Percentiles rank a stretch among this genome's conserved stretches.
Conservation (phyloP, 2,329 filamentous ascomycete genomes). For the Arachnopeziza araneosa region DNA sequence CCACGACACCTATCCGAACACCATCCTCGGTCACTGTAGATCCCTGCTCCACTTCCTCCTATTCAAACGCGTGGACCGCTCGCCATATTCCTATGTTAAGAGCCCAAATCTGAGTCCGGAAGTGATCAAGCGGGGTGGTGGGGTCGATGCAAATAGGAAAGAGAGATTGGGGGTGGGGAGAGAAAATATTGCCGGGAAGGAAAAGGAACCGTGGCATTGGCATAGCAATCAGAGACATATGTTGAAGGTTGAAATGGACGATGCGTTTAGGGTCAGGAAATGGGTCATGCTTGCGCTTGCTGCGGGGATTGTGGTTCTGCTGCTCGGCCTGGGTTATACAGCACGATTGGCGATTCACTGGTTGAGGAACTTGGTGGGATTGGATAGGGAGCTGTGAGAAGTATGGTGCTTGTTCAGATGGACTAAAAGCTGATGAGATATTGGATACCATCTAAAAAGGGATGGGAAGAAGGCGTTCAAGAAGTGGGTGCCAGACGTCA, state of each 20-base stretch:
- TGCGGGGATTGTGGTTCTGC: not conserved
- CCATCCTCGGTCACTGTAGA: conserved; percentile 7
- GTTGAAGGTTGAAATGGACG: conserved; percentile 29
- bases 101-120: conserved; percentile 7
- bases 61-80: conserved; percentile 9
- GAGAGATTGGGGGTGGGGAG: not conserved
- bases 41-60: conserved; percentile 18
- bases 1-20: not conserved
- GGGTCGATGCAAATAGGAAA: not conserved
- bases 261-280: conserved; percentile 28
- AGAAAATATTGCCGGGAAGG: too few species aligned
- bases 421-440: too few species aligned
- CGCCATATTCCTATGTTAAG: conserved; percentile 25
- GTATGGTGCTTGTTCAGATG: too few species aligned
- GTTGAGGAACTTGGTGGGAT: too few species aligned
- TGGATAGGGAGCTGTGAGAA: too few species aligned
- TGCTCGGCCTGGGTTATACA: not conserved
- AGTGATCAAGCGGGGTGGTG: too few species aligned
- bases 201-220: conserved; percentile 28
- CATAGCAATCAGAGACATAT: conserved; percentile 29
- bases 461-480: too few species aligned
- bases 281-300: conserved; percentile 23
- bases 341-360: too few species aligned
- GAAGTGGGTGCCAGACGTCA: too few species aligned
- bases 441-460: too few species aligned